phyloP scores from a whole-genome alignment of 495 filamentous ascomycete genomes.

The Saxispiralis lemnorum region DNA sequence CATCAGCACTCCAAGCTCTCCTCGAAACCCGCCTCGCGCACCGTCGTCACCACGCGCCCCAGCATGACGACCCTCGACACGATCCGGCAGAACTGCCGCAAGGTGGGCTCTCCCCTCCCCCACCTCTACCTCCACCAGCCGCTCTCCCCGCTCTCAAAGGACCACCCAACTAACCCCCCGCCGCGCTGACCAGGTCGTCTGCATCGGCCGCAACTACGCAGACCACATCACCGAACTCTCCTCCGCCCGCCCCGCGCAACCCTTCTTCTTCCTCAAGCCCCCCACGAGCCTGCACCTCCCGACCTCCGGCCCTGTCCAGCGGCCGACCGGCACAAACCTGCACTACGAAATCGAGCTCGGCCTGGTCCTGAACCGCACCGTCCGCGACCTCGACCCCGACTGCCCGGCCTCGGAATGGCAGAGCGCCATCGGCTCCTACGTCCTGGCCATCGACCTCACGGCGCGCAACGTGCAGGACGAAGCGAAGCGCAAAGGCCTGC shows the following conservation, averaged over 20 bases:
- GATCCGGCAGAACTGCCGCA: slow-evolving; percentile 13
- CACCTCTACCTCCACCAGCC: not conserved
- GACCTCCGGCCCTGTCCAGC: slow-evolving; percentile 59
- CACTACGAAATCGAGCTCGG: slow-evolving; percentile 95
- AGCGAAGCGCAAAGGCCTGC: slow-evolving; percentile 91
- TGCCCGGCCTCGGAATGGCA: slow-evolving; percentile 31
- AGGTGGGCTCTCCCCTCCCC: not conserved
- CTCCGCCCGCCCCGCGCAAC: slow-evolving; percentile 67
- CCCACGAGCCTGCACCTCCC: slow-evolving; percentile 64
- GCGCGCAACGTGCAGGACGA: slow-evolving; percentile 84
- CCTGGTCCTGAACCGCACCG: slow-evolving; percentile 60
- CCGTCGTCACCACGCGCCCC: no score
- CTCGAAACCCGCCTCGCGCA: no score
- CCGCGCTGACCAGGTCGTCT: slow-evolving; percentile 47
- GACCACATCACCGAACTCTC: slow-evolving; percentile 90
- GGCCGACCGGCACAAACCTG: slow-evolving; percentile 60
- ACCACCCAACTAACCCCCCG: not conserved
- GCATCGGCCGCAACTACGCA: slow-evolving; percentile 83
- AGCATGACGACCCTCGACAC: slow-evolving; percentile 4
- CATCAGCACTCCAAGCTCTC: no score
- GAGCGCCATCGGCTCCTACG: slow-evolving; percentile 50
- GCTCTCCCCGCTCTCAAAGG: not conserved
- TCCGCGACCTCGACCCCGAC: slow-evolving; percentile 53
- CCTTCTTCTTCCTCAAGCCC: slow-evolving; percentile 98
- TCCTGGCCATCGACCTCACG: slow-evolving; percentile 83